Evolutionary conservation across 2,329 filamentous ascomycete species (phyloP).

Genomic region (Cladosporium sp.): DNA sequence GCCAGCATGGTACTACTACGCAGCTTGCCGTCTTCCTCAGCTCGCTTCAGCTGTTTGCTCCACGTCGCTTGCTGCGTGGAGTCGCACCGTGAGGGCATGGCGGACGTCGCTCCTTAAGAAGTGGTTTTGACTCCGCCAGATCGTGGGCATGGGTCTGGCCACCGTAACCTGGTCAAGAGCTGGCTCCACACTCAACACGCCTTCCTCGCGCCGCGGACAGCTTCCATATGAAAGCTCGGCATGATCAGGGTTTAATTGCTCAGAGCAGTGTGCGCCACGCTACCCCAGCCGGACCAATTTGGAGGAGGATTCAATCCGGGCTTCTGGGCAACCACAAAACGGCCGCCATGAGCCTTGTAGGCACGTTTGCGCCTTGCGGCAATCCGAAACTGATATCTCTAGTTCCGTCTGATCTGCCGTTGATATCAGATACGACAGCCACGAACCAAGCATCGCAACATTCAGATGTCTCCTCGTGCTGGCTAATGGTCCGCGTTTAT

Average conservation of each 20-base stretch:
- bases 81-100: neutral
- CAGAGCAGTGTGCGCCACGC: slow-evolving; percentile 1
- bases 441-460: neutral
- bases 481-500: neutral
- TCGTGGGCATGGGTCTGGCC: neutral
- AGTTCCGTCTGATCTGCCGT: neutral
- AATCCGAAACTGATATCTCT: slow-evolving; percentile 5
- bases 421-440: slow-evolving; percentile 4
- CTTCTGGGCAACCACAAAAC: slow-evolving; percentile 10
- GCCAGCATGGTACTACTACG: neutral
- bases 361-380: slow-evolving; percentile 6
- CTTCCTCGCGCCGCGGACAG: neutral
- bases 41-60: neutral
- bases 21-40: neutral
- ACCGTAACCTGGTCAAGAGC: neutral
- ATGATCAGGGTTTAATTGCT: slow-evolving; percentile 6
- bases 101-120: slow-evolving; percentile 1
- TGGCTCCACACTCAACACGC: slow-evolving; percentile 3
- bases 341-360: slow-evolving; percentile 6
- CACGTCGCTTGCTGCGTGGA: neutral
- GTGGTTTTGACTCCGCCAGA: neutral
- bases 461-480: neutral
- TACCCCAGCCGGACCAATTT: slow-evolving; percentile 4
- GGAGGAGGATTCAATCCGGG: slow-evolving; percentile 6
- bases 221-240: slow-evolving; percentile 10